Evolutionary conservation across 2,329 filamentous ascomycete genomes (phyloP).

Genomic region (Dactylella cylindrospora): DNA sequence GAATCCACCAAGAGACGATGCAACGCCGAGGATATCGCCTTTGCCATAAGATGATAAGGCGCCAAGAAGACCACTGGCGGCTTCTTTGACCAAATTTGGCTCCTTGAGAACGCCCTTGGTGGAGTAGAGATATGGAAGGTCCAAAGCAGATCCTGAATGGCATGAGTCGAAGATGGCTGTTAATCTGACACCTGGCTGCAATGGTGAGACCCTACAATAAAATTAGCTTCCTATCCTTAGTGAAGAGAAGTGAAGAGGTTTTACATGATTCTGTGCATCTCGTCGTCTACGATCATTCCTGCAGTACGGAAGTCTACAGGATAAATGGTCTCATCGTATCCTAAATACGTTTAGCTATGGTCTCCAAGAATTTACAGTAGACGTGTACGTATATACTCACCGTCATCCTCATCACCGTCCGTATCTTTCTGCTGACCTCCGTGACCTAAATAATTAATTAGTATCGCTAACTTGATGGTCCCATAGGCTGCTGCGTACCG

Average conservation of each 20-base stretch:
- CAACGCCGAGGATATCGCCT: constrained; percentile 80
- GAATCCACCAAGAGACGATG: constrained; percentile 75
- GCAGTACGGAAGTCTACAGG: constrained; percentile 69
- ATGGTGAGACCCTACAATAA: constrained; percentile 61
- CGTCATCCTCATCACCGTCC: constrained; percentile 76
- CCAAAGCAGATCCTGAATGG: constrained; percentile 75
- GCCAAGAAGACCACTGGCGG: constrained; percentile 69
- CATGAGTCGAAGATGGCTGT: constrained; percentile 82
- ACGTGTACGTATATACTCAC: constrained; percentile 49
- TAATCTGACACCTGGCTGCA: constrained; percentile 79
- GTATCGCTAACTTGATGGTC: constrained; percentile 1
- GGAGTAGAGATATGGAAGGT: constrained; percentile 77
- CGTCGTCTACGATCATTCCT: constrained; percentile 76
- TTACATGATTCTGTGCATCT: constrained; percentile 71
- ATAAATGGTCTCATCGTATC: constrained; percentile 75
- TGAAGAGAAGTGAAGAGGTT: neutral
- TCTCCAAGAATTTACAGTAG: neutral
- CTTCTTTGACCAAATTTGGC: constrained; percentile 77
- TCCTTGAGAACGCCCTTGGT: constrained; percentile 77
- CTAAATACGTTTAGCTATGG: constrained; percentile 15
- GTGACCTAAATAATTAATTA: constrained; percentile 59
- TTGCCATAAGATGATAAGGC: constrained; percentile 74
- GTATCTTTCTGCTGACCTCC: constrained; percentile 73
- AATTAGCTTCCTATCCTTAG: neutral
- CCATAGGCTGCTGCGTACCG: constrained; percentile 53